Evolutionary conservation across 805 yeast genomes (phyloP), one percentile per base, ranked within the genome.

Genomic region (Nakazawaea holstii): DNA sequence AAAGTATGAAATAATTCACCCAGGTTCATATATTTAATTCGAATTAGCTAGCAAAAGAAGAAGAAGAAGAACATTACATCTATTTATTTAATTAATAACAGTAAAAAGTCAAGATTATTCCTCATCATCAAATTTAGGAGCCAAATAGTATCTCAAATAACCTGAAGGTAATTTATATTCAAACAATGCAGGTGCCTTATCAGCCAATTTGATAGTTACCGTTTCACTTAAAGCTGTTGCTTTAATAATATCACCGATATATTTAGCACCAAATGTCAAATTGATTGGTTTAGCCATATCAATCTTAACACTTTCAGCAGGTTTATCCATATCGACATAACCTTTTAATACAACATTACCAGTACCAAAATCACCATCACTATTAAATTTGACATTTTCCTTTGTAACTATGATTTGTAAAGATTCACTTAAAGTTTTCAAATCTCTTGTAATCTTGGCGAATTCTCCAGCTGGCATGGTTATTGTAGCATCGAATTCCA

Each of bases 61-160:
- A n/a, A n/a, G n/a, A n/a, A n/a, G n/a, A 8, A 29, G 10, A 29
- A 29, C 7, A 29, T 29, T 29, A n/a, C 11, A 24, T 14, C 8
- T 8, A 17, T 36, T 36, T 9, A 17, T n/a, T n/a, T n/a, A n/a
- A n/a, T 17, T 10, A 36, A 7, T 3, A 40, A 9, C 9, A 43
- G 6, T 15, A 20, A 15, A 30, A 7, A 43, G 5, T 9, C 17
- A 43, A 33, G 8, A 33, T 61, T 70, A 80, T 55, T 87, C 94
- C 54, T 87, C 96, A 54, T 91, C 98, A 55, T 87, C 96, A 65
- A 94, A 89, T 77, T 94, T 92, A 51, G 99, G 99, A 58, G 99
- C 99, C 66, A 94, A 78, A 79, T 87, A 94, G 79, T 87, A 94
- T 66, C 96, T 84, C 66, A 94, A 74, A 69, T 88, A 87, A 46